Base-by-base conservation (phyloP, 768 basidiomycete species). In the Dendrothele bispora region DNA sequence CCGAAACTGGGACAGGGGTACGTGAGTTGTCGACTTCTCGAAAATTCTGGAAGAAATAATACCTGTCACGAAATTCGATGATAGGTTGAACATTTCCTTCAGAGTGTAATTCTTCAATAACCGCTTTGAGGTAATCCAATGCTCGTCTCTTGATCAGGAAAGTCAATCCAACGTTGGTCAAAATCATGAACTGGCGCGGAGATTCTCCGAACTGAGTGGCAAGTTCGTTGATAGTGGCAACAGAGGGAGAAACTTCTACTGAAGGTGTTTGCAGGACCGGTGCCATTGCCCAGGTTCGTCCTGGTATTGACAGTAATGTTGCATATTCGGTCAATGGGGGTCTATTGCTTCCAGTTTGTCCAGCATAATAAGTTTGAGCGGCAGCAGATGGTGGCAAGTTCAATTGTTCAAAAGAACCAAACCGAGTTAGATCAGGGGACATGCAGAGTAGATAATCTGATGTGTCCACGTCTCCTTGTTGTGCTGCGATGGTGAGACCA, bases 121-220 rank as follows among this genome's bases (percentile, higher is more conserved):
- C 84, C 3, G 83, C 86, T 62, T 79, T 81, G 44, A 98, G 67
- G 51, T 89, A 87, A 62, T 98, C 95, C 41, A 95, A 64, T 5
- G 95, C 84, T 35, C 93, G 79, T 47, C 90, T 78, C 67, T 93
- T 91, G 22, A 77, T 74, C 44, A 95, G 71, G 61, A 90, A 85
- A 17, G 85, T 88, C 51, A 97, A 64, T 4, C 93, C 94, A 15
- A 84, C 85, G 56, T 92, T 95, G 21, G 88, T 92, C 49, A 98
- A 68, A 49, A 98, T 78, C 74, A 98, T 82, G 62, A 94, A 95
- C 57, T 91, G 86, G 39, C 77, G 75, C 18, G 88, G 73, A 10
- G 77, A 71, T 48, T 88, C 83, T n/a, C 80, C 81, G 57, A 88
- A 86, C 61, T 95, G 91, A 17, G 81, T 79, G 1, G 86, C 87